A percentile compares a stretch with the other conserved stretches of the same genome.
These are phyloP conservation scores for Fragosphaeria purpurea DNA, from an alignment of 2,329 filamentous ascomycete genomes.

Conservation along the genomic window DNA sequence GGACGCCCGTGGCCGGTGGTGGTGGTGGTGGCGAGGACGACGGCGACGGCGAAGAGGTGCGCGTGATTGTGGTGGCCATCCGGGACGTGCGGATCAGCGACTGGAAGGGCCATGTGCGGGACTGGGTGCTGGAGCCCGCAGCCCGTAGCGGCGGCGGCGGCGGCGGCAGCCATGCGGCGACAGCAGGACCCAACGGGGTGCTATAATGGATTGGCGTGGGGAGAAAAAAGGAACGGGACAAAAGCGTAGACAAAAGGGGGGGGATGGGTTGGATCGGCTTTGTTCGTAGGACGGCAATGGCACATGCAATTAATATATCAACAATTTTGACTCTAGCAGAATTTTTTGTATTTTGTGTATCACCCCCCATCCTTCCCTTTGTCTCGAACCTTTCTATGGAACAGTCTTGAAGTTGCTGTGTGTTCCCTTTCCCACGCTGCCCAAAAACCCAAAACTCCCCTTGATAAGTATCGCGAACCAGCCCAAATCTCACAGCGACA, in stretches of 20 bases:
- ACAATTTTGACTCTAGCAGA: no score
- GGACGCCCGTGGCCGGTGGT: constrained; percentile 11
- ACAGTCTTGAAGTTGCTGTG: no score
- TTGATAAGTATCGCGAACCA: no score
- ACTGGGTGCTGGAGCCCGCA: constrained; percentile 47
- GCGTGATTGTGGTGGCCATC: constrained; percentile 79
- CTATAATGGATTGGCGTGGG: background rate
- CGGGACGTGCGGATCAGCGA: constrained; percentile 81
- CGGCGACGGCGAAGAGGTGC: constrained; percentile 67
- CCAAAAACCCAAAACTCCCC: no score
- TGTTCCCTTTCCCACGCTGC: no score
- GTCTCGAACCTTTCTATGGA: no score
- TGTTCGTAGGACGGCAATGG: no score
- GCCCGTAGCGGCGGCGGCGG: constrained; percentile 11
- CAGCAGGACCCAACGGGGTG: constrained; percentile 29
- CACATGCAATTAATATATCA: no score
- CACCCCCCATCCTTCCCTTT: no score
- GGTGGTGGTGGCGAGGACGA: constrained; percentile 31
- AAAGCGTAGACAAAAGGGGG: background rate
- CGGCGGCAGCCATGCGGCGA: constrained; percentile 9
- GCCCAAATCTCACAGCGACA: no score
- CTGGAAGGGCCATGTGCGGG: constrained; percentile 87
- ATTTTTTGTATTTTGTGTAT: no score
- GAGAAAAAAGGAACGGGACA: background rate
- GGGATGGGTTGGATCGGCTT: no score